These are phyloP conservation scores for Penicillium expansum DNA, from an alignment of 2,329 filamentous ascomycete genomes.

Conservation along the genomic window DNA sequence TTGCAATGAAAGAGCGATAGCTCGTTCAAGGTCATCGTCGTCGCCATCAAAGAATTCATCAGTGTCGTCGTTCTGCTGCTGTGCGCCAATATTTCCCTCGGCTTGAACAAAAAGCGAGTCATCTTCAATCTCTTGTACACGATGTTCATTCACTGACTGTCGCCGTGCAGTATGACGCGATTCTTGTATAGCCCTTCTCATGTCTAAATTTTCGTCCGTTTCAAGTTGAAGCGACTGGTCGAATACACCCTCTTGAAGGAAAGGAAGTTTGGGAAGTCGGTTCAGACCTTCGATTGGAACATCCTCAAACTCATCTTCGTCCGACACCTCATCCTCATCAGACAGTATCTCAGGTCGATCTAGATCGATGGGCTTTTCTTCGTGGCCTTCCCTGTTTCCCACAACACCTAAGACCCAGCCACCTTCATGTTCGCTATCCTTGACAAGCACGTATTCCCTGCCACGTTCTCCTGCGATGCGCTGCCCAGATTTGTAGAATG, in stretches of 20 bases:
- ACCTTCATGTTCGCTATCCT: constrained; percentile 90
- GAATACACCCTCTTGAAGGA: constrained; percentile 38
- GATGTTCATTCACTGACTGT: background rate
- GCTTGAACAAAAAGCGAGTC: constrained; percentile 58
- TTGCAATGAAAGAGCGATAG: constrained; percentile 81
- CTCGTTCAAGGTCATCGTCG: constrained; percentile 73
- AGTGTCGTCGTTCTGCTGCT: constrained; percentile 29
- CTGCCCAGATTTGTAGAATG: constrained; percentile 61
- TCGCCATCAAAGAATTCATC: constrained; percentile 62
- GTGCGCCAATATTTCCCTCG: constrained; percentile 38
- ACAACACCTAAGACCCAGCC: constrained; percentile 96
- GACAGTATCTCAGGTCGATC: constrained; percentile 59
- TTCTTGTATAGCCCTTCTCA: constrained; percentile 49
- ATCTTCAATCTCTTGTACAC: constrained; percentile 37
- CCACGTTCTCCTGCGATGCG: constrained; percentile 69
- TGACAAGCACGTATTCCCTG: constrained; percentile 92
- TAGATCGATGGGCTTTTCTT: constrained; percentile 87
- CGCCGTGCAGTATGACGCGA: constrained; percentile 27
- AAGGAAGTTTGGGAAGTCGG: constrained; percentile 65
- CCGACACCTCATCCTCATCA: constrained; percentile 59
- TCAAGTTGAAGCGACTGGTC: constrained; percentile 35
- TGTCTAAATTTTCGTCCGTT: constrained; percentile 38
- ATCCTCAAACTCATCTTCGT: constrained; percentile 82
- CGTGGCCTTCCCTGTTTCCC: constrained; percentile 73
- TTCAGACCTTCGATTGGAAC: constrained; percentile 89